Conservation (phyloP, 768 basidiomycete genomes). For the Zangia roseola region DNA sequence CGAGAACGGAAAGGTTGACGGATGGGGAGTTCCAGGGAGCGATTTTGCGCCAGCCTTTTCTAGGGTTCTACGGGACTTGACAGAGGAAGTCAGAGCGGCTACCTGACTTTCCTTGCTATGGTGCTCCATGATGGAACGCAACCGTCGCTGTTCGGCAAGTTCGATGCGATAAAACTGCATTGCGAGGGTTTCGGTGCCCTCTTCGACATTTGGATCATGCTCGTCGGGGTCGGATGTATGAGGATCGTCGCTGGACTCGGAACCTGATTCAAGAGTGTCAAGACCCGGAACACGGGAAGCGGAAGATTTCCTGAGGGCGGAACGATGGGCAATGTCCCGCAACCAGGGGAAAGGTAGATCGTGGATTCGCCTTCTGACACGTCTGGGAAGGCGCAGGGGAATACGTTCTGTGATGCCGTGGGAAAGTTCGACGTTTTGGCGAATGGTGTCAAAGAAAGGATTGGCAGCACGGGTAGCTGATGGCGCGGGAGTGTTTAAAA, state of each 20-base stretch:
- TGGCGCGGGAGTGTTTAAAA: constrained; percentile 20
- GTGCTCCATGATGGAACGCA: constrained; percentile 91
- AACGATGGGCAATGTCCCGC: constrained; percentile 62
- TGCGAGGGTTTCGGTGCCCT: constrained; percentile 78
- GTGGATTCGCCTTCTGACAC: constrained; percentile 53
- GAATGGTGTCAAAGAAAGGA: constrained; percentile 94
- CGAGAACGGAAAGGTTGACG: constrained; percentile 68
- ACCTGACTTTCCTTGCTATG: constrained; percentile 64
- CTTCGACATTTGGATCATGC: constrained; percentile 47
- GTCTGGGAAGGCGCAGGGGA: constrained; percentile 55
- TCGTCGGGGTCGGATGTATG: constrained; percentile 34
- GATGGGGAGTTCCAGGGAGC: constrained; percentile 18
- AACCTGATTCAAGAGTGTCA: constrained; percentile 26
- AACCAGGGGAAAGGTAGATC: constrained; percentile 85
- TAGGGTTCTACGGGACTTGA: constrained; percentile 7
- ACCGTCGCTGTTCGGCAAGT: constrained; percentile 81
- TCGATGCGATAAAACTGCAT: constrained; percentile 95
- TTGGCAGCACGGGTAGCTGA: constrained; percentile 45
- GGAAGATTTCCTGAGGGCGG: constrained; percentile 28
- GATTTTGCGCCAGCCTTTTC: constrained; percentile 14
- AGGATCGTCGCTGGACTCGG: constrained; percentile 37
- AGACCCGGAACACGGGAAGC: constrained; percentile 14
- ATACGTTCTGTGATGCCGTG: constrained; percentile 78
- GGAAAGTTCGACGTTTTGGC: constrained; percentile 82
- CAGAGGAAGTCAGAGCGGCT: background rate